Base-by-base conservation (phyloP, 768 basidiomycete species). In the Lactarius akahatsu region DNA sequence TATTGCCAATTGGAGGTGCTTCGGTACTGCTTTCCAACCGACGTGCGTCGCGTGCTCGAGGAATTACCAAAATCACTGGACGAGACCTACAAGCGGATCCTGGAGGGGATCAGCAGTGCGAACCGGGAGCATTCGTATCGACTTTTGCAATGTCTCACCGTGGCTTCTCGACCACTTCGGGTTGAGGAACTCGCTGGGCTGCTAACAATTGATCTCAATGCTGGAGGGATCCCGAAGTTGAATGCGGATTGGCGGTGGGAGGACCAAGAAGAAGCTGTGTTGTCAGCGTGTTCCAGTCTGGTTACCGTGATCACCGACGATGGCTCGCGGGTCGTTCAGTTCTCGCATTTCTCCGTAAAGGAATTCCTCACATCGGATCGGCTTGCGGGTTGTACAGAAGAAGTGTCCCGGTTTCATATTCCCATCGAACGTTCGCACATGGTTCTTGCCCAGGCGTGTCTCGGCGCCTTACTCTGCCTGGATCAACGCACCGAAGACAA, bases 1-100 rank as follows among this genome's bases (percentile, higher is more conserved):
- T 50, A 5, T 20, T 63, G 63, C 41, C 63, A 63, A 36, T 36
- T 63, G 16, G 45, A 63, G 15, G 23, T 36, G 1, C 57, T 63
- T 4, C 34, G 63, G 3, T 57, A 36, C 4, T 63, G 63, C n/a
- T 23, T 63, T 20, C 56, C 57, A 1, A 4, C 55, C 1, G 45
- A 41, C 8, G 5, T 62, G 20, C 52, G 40, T 38, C 28, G 11
- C 1, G 2, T 18, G 7, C 61, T 62, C 26, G 20, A 40, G 2
- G 61, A 56, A 56, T 62, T 62, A 3, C 54, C 61, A 2, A 28
- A 41, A 30, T 55, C 52, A 4, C 28, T 62, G 40, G 61, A 62
- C 6, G 61, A 43, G 38, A 62, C 61, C 0, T 62, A 62, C 41
- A 16, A 41, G 20, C 61, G 61, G 0, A 43, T 62, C 36, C 40